Evolutionary conservation across 1,284 basidiomycete genomes (phyloP), one percentile per base, ranked within the genome.

Genomic region (Rhodotorula sp.): DNA sequence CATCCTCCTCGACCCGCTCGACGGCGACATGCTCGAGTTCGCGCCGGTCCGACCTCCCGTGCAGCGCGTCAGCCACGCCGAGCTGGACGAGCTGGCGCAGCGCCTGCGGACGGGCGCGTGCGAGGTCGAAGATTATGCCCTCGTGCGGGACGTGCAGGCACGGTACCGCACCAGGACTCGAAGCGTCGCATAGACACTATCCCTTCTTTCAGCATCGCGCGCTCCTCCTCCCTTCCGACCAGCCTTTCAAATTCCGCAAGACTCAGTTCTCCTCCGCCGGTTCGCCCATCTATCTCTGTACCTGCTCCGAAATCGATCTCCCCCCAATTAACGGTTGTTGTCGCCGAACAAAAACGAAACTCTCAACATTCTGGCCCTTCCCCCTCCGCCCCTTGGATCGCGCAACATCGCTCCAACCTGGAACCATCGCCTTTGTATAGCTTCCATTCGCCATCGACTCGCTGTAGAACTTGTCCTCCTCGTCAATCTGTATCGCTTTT

Each of bases 81-180:
- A 68, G 39, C 63, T 72, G 18, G 70, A 72, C 60, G 70, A 72
- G 43, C 60, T 72, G 0, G 26, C 67, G 23, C 49, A 43, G 16
- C 23, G 64, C 8, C 34, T 72, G 21, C 29, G 31, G 1, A 34
- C 46, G 4, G 70, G 70, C 14, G 67, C 67, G 54, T 72, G 70
- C 64, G 67, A 72, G 67, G 29, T 72, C 48, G 64, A 72, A 34
- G 70, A 72, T 31, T 72, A 57, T 29, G 31, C 57, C 29, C 60
- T 72, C 29, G 70, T 72, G n/a, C 34, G 70, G 46, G 58, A 66
- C 26, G 67, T 64, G n/a, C 70, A 72, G 66, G 58, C 61, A 8
- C 47, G 48, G 10, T 31, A 58, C 48, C 57, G 58, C 34, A 21
- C 64, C 5, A 39, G 56, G 47, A n/a, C 47, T 6, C 43, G 54